These are phyloP conservation scores for Amanita muscaria DNA, from an alignment of 768 basidiomycete genomes.

Conservation along the genomic window DNA sequence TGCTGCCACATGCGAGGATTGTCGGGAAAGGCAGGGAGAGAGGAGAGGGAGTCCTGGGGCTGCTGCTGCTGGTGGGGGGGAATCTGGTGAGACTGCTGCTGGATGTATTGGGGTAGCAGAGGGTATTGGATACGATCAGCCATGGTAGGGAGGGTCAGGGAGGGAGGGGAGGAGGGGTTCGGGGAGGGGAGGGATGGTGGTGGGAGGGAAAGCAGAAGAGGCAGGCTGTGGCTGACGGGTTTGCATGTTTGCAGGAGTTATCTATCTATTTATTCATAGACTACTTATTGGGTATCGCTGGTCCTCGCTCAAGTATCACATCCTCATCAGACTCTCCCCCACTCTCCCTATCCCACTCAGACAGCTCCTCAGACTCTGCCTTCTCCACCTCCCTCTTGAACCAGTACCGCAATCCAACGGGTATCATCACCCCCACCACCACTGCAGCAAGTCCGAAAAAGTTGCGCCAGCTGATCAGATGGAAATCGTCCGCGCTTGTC, in stretches of 20 bases:
- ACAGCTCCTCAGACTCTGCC: conserved; percentile 25
- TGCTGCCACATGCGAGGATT: conserved; percentile 48
- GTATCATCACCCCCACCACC: conserved; percentile 87
- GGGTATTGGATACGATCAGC: conserved; percentile 54
- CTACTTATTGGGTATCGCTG: conserved; percentile 29
- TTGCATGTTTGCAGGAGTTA: conserved; percentile 36
- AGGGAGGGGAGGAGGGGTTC: conserved; percentile 17
- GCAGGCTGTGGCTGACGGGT: conserved; percentile 37
- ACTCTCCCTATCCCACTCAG: conserved; percentile 25
- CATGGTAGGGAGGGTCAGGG: conserved; percentile 30
- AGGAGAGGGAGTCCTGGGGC: conserved; percentile 29
- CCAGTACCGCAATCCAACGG: conserved; percentile 81
- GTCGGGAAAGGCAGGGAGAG: conserved; percentile 40
- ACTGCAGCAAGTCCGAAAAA: conserved; percentile 79
- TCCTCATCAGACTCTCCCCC: conserved; percentile 52
- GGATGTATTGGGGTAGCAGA: conserved; percentile 45
- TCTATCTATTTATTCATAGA: not conserved
- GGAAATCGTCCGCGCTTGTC: conserved; percentile 90
- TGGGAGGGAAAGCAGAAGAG: conserved; percentile 48
- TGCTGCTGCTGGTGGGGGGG: conserved; percentile 30
- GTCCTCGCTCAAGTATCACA: conserved; percentile 68
- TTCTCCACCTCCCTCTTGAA: conserved; percentile 51
- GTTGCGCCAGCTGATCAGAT: conserved; percentile 88
- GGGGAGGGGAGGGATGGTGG: conserved; percentile 38
- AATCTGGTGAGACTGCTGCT: conserved; percentile 30